phyloP scores from a whole-genome alignment of 768 basidiomycete genomes.

The Panellus pusillus region DNA sequence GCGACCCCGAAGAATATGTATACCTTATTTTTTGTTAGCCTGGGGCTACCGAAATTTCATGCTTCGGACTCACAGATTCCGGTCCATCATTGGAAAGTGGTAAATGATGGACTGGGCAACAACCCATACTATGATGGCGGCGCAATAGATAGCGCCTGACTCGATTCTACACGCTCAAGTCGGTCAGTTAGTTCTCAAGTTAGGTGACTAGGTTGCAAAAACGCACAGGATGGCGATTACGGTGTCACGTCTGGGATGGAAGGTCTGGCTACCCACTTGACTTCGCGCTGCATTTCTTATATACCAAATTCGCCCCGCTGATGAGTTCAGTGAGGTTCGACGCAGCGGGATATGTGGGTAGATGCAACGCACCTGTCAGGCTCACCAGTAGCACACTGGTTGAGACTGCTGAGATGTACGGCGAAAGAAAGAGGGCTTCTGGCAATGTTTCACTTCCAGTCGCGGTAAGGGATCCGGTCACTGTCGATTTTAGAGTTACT shows the following conservation, averaged over 20 bases:
- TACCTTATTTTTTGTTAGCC: background rate
- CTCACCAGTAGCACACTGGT: constrained; percentile 5
- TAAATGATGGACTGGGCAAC: constrained; percentile 8
- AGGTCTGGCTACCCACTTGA: background rate
- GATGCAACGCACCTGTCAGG: background rate
- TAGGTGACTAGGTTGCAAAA: background rate
- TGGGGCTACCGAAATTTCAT: background rate
- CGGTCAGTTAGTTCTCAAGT: background rate
- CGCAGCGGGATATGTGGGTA: no score
- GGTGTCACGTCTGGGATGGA: background rate
- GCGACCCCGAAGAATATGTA: constrained; percentile 11
- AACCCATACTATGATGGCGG: constrained; percentile 2
- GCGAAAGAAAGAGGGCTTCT: background rate
- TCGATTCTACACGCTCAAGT: constrained; percentile 2
- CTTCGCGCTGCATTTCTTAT: constrained; percentile 1
- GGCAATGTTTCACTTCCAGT: background rate
- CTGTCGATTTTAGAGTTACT: background rate
- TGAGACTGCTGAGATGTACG: constrained; percentile 2
- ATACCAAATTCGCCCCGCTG: constrained; percentile 13
- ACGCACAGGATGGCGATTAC: constrained; percentile 9
- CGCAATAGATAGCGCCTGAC: constrained; percentile 2
- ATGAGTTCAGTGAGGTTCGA: background rate
- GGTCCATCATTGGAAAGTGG: constrained; percentile 7
- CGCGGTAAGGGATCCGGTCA: background rate
- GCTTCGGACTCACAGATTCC: constrained; percentile 6